A percentile compares a stretch with the other conserved stretches of the same genome.
These are phyloP conservation scores for Penium margaritaceum DNA, from an alignment of 139 green algal genomes.

Conservation along the genomic window DNA sequence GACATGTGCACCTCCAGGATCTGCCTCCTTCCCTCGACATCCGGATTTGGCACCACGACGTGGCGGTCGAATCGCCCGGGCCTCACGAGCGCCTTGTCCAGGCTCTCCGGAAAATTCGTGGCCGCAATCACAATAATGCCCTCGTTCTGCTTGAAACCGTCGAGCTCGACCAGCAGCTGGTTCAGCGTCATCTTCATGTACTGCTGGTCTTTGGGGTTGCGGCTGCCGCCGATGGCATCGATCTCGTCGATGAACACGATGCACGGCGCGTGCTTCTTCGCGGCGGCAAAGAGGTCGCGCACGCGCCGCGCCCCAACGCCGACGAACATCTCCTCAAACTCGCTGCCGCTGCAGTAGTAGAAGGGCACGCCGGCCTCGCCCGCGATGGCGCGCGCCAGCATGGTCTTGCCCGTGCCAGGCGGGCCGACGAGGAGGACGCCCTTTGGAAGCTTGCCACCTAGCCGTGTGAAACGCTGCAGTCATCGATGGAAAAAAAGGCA, in stretches of 20 bases:
- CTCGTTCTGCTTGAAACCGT: slow-evolving; percentile 85
- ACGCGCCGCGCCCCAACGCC: slow-evolving; percentile 80
- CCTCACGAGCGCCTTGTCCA: slow-evolving; percentile 86
- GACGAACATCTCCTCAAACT: slow-evolving; percentile 98
- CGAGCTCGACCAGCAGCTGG: slow-evolving; percentile 96
- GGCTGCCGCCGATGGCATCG: slow-evolving; percentile 86
- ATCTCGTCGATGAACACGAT: slow-evolving; percentile 99
- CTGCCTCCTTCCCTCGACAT: slow-evolving; percentile 79
- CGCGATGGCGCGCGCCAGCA: slow-evolving; percentile 93
- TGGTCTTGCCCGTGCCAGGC: slow-evolving; percentile 88
- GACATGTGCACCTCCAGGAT: slow-evolving; percentile 83
- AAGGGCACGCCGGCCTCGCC: slow-evolving; percentile 94
- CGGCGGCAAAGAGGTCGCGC: slow-evolving; percentile 73
- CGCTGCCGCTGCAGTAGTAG: slow-evolving; percentile 87
- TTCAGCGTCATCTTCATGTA: slow-evolving; percentile 98
- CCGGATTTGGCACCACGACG: slow-evolving; percentile 89
- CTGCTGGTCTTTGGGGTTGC: slow-evolving; percentile 62
- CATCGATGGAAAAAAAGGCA: no score
- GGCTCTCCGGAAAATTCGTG: slow-evolving; percentile 89
- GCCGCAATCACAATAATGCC: slow-evolving; percentile 93
- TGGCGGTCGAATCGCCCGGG: slow-evolving; percentile 88
- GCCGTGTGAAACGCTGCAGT: slow-evolving; percentile 59
- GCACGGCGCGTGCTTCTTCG: slow-evolving; percentile 83
- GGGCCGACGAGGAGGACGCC: slow-evolving; percentile 61
- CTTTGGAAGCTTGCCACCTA: slow-evolving; percentile 76